Evolutionary conservation across 257 asterid genomes (phyloP), one percentile per base, ranked within the genome.

Genomic region (Coffea eugenioides): DNA sequence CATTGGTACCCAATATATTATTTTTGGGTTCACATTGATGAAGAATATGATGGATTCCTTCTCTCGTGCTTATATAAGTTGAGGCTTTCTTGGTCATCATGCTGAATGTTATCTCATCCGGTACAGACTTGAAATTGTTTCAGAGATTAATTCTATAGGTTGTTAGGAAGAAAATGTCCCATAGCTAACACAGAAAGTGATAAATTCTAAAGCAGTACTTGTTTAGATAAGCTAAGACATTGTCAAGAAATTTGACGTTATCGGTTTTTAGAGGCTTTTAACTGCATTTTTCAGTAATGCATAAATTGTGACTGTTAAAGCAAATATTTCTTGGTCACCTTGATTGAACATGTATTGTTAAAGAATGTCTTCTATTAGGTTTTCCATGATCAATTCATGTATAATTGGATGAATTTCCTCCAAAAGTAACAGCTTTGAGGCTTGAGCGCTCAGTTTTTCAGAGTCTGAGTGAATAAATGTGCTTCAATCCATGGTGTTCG

Each of bases 1-100:
- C 13, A 20, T 11, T 71, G 16, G 14, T 46, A 27, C 39, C 25
- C 39, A 23, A 9, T 8, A 46, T n/a, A 18, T n/a, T 45, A 45
- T 6, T 45, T 46, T 46, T 71, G 9, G 75, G 41, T 15, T n/a
- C 11, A 25, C 41, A 46, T 1, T 54, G 39, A 74, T 34, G 12
- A 74, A 15, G 10, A 20, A 16, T 8, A 16, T 34, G 66, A 54
- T 54, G 54, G 36, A 27, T 14, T 21, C 48, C 20, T 4, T 25
- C 16, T 34, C 76, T 78, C 67, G 52, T 78, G 83, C 79, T 82
- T 79, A 57, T 46, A 31, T 68, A 74, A 23, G 62, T 74, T 52
- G 59, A 51, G 48, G 77, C 72, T 82, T 82, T 78, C 71, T 78
- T 11, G 68, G 14, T 71, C 74, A 56, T 43, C n/a, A 45, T 74